phyloP scores from a whole-genome alignment of 768 basidiomycete genomes.

The Jaapia argillacea region DNA sequence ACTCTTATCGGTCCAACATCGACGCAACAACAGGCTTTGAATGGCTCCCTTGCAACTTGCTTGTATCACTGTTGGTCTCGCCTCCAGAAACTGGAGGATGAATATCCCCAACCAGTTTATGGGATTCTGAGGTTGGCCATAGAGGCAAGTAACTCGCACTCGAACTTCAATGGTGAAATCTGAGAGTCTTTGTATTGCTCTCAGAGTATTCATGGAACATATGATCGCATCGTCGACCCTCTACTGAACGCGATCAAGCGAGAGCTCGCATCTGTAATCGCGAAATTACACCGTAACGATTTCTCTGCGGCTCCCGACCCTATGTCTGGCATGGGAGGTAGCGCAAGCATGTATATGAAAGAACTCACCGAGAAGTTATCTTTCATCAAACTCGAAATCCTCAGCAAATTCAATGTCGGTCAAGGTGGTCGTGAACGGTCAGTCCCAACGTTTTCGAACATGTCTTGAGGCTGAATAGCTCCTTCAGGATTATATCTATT shows the following conservation, averaged over 20 bases:
- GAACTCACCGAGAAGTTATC: conserved; percentile 82
- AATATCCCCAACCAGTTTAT: conserved; percentile 54
- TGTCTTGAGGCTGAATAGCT: background rate
- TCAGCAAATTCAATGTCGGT: conserved; percentile 61
- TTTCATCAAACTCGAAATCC: conserved; percentile 71
- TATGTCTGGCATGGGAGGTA: conserved; percentile 39
- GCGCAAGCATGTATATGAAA: conserved; percentile 82
- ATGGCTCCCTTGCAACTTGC: conserved; percentile 70
- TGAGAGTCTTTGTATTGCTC: background rate
- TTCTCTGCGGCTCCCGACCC: conserved; percentile 67
- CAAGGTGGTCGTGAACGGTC: conserved; percentile 72
- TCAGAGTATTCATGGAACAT: conserved; percentile 42
- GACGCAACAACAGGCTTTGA: conserved; percentile 68
- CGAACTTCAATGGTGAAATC: too few species aligned
- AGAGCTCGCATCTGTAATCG: conserved; percentile 72
- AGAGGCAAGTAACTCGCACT: too few species aligned
- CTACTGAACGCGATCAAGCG: conserved; percentile 61
- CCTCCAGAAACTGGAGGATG: conserved; percentile 53
- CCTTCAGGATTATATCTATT: conserved; percentile 28
- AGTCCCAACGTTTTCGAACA: too few species aligned
- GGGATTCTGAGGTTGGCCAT: conserved; percentile 44
- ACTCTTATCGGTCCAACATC: conserved; percentile 68
- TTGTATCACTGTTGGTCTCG: conserved; percentile 70
- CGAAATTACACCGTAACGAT: conserved; percentile 78
- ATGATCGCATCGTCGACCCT: conserved; percentile 51